Evolutionary conservation across 345 rosid species (phyloP).

Genomic region (Laguncularia racemosa): DNA sequence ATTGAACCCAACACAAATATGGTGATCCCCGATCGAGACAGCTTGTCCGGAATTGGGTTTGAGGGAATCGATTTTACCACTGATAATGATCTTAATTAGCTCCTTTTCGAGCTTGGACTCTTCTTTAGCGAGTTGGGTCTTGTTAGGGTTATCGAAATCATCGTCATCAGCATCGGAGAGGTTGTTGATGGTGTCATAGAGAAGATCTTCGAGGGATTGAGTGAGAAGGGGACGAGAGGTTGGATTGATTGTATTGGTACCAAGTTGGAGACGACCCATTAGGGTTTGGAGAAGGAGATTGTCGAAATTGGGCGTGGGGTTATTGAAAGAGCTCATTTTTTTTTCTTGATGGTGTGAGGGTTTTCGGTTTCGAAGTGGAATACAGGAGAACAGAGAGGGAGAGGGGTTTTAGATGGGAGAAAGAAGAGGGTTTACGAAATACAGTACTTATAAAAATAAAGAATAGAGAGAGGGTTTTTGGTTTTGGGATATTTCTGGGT

Average conservation of each 20-base stretch:
- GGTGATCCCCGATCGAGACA: constrained; percentile 78
- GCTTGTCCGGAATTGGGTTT: constrained; percentile 97
- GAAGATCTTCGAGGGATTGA: constrained; percentile 79
- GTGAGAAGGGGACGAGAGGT: constrained; percentile 38
- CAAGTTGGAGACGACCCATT: constrained; percentile 82
- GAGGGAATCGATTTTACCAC: constrained; percentile 64
- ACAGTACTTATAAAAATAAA: no score
- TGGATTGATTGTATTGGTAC: constrained; percentile 20
- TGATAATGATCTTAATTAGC: constrained; percentile 56
- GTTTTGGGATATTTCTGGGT: no score
- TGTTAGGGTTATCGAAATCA: constrained; percentile 23
- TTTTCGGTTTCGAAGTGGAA: no score
- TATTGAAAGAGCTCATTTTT: constrained; percentile 31
- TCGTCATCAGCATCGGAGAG: constrained; percentile 30
- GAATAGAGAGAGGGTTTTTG: no score
- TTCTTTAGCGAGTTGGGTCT: constrained; percentile 55
- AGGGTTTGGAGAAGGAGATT: constrained; percentile 68
- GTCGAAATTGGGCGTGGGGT: constrained; percentile 51
- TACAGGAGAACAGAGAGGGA: not conserved
- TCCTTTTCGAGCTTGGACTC: constrained; percentile 85
- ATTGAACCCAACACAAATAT: constrained; percentile 79
- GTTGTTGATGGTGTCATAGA: constrained; percentile 43
- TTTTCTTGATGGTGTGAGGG: not conserved
- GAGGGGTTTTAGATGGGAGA: not conserved
- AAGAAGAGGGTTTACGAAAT: not conserved